Evolutionary conservation across 176 grass and related monocot genomes (phyloP), one percentile per base, ranked within the genome.

Genomic region (Zoysia pacifica): DNA sequence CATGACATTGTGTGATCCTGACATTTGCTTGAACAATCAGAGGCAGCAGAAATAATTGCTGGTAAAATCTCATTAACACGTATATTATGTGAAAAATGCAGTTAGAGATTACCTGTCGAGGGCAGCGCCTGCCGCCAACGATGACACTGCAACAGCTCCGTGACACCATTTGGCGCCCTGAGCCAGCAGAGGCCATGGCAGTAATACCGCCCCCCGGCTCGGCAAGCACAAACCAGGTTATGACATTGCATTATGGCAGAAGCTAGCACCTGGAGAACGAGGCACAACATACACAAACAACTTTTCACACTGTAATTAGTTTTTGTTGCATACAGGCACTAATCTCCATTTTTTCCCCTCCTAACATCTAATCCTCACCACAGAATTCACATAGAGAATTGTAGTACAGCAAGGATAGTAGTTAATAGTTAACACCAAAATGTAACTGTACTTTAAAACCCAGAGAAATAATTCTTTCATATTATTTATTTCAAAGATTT

Each of bases 31-130:
- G 52, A 61, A 49, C 67, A 74, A 39, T 16, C 40, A 60, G 28
- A 20, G 37, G 46, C 35, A 47, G 40, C 19, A 77, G 58, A 47
- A 28, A 73, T 36, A 28, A 18, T 43, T 84, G 4, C 6, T 41
- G 44, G 35, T 75, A 40, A 64, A 86, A 64, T 9, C 48, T 45
- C 36, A 71, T 77, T 84, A 61, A 81, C 58, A 15, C 66, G 9
- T 73, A 66, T 68, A 2, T 87, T 28, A 76, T 11, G 75, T 42
- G 75, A 65, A 66, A 81, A 72, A 87, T 80, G 80, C 89, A 91
- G 89, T 87, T 91, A 91, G 89, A 91, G 82, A 82, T 91, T 70
- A 91, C 86, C 43, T 91, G 89, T 76, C 78, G 69, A 85, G 86
- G 89, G 65, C 89, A 91, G 64, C 67, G 50, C 52, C 89, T 91